Conservation (phyloP, 805 yeast genomes). For the Saccharomycopsis sp. region DNA sequence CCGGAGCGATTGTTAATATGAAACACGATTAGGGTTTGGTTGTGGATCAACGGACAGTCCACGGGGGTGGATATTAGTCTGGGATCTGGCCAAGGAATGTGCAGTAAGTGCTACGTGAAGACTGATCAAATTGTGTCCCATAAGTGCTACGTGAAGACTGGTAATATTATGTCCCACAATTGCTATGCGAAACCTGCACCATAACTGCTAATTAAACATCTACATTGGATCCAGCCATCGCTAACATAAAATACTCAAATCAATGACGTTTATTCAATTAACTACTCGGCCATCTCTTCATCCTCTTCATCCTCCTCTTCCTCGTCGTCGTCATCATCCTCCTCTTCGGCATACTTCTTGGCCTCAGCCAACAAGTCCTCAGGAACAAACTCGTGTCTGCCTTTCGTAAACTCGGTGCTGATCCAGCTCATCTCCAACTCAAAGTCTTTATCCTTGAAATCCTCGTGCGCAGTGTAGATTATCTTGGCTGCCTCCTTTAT, state of each 20-base stretch:
- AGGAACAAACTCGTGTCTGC: slow-evolving; percentile 76
- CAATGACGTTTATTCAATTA: too few species aligned
- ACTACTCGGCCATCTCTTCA: slow-evolving; percentile 25
- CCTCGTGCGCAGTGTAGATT: slow-evolving; percentile 92
- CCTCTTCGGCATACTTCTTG: slow-evolving; percentile 73
- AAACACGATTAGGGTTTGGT: not conserved
- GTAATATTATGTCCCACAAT: too few species aligned
- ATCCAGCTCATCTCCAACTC: slow-evolving; percentile 94
- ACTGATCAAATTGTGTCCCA: too few species aligned
- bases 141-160: too few species aligned
- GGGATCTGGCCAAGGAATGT: too few species aligned
- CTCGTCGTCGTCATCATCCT: slow-evolving; percentile 69
- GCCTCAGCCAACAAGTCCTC: slow-evolving; percentile 78
- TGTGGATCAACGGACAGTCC: too few species aligned
- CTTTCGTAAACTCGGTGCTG: slow-evolving; percentile 65
- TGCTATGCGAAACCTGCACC: too few species aligned
- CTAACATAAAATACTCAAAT: too few species aligned
- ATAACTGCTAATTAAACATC: too few species aligned
- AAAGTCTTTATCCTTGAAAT: slow-evolving; percentile 93
- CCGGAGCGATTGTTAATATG: not conserved
- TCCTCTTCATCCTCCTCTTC: slow-evolving; percentile 47
- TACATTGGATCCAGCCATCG: too few species aligned
- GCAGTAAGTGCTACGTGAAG: too few species aligned
- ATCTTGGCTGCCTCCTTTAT: slow-evolving; percentile 92
- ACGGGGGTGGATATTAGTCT: too few species aligned